Evolutionary conservation across 306 rosid species (phyloP).

Genomic region (Albizia julibrissin): DNA sequence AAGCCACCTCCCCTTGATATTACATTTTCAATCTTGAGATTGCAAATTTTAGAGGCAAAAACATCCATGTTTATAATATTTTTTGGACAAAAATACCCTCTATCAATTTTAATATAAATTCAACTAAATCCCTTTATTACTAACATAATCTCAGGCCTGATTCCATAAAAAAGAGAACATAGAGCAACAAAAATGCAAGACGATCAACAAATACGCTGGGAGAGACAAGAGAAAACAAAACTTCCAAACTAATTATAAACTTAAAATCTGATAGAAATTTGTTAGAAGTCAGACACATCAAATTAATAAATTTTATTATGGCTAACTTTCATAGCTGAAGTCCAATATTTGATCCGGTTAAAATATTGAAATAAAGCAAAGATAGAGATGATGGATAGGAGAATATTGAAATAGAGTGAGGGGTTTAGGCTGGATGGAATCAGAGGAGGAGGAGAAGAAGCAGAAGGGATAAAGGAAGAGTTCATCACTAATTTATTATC

Average conservation of each 20-base stretch:
- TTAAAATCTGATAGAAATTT: slow-evolving; percentile 2
- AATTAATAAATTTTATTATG: neutral
- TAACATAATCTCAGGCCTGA: no score
- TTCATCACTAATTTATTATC: slow-evolving; percentile 31
- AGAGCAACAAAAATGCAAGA: no score
- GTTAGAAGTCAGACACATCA: slow-evolving; percentile 46
- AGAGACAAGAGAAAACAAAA: no score
- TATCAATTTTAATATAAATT: no score
- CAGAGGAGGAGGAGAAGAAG: slow-evolving; percentile 16
- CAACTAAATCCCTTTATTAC: no score
- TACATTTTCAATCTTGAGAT: no score
- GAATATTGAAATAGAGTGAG: neutral
- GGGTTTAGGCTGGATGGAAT: slow-evolving; percentile 42
- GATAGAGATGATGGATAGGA: neutral
- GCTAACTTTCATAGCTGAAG: neutral
- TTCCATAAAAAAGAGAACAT: no score
- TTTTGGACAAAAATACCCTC: no score
- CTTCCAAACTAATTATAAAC: neutral
- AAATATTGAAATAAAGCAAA: neutral
- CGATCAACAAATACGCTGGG: no score
- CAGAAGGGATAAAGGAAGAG: neutral
- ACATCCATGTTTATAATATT: no score
- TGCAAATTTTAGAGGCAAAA: no score
- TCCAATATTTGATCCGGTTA: slow-evolving; percentile 32
- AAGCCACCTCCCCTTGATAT: no score